Conservation (phyloP, 116 monocot species). For the Trichopus zeylanicus region DNA sequence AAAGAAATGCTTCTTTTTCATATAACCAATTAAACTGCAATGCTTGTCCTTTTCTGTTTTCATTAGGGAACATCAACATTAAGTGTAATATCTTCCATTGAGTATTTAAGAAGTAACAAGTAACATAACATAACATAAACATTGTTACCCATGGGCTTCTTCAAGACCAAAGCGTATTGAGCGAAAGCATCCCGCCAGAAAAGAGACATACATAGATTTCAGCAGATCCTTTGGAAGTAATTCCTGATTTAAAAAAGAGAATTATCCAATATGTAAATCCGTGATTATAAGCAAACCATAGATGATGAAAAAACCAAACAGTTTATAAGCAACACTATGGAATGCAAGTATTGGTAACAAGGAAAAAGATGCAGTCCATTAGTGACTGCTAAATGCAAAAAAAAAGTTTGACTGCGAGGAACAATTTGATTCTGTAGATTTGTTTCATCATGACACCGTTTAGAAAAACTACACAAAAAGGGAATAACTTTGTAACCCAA, state of each 20-base stretch:
- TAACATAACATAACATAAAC: not conserved
- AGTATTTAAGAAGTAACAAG: slow-evolving; percentile 8
- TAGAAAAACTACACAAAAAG: too few species aligned
- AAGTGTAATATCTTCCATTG: slow-evolving; percentile 1
- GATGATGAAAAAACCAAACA: not conserved
- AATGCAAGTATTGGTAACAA: too few species aligned
- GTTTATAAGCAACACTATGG: too few species aligned
- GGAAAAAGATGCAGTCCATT: too few species aligned
- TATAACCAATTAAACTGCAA: slow-evolving; percentile 92
- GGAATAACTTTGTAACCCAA: too few species aligned
- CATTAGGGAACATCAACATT: not conserved
- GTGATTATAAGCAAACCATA: not conserved
- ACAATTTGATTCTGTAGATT: too few species aligned
- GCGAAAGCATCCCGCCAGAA: slow-evolving; percentile 88
- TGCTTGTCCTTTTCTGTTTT: slow-evolving; percentile 84
- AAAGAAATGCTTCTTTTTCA: slow-evolving; percentile 65
- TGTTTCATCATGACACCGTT: too few species aligned
- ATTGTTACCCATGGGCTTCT: slow-evolving; percentile 87
- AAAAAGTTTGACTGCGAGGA: too few species aligned
- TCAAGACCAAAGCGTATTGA: slow-evolving; percentile 92
- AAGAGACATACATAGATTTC: slow-evolving; percentile 95
- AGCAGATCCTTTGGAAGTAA: slow-evolving; percentile 49
- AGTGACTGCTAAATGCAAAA: too few species aligned
- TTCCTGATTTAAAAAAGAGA: slow-evolving; percentile 30
- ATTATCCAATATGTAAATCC: too few species aligned